Percentiles rank a stretch among this genome's conserved stretches.
These are phyloP conservation scores for Helicocarpus griseus DNA, from an alignment of 2,329 filamentous ascomycete species.

Conservation along the genomic window DNA sequence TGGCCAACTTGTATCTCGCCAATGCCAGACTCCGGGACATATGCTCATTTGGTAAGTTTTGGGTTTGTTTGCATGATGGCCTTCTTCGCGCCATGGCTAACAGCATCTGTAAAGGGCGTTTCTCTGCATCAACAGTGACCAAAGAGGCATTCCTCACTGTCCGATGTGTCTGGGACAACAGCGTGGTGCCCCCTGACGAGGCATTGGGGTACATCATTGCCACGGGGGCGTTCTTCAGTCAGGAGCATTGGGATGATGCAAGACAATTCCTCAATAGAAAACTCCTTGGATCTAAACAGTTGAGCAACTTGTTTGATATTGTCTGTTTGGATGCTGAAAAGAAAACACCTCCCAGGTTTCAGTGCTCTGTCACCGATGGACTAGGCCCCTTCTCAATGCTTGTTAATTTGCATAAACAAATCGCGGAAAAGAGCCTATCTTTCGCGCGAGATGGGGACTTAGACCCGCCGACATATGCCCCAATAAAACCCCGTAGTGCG, in stretches of 20 bases:
- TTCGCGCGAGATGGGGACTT: neutral
- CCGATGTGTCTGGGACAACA: conserved; percentile 1
- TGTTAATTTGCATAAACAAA: conserved; percentile 6
- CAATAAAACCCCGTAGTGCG: neutral
- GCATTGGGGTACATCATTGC: neutral
- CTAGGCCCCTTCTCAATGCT: conserved; percentile 10
- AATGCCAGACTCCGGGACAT: neutral
- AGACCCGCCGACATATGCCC: neutral
- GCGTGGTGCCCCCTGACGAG: neutral
- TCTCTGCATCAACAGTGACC: conserved; percentile 7
- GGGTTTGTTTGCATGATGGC: neutral
- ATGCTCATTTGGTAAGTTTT: neutral
- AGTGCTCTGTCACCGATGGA: conserved; percentile 5
- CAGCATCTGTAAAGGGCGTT: neutral
- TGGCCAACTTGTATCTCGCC: neutral
- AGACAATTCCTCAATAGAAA: neutral
- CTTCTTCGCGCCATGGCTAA: neutral
- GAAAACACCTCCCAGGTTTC: conserved; percentile 1
- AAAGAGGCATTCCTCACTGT: conserved; percentile 5
- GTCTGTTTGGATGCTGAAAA: conserved; percentile 2
- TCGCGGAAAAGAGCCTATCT: conserved; percentile 2
- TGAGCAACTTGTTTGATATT: conserved; percentile 4
- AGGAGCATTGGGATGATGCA: neutral
- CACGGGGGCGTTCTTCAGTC: neutral
- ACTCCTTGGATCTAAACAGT: neutral